Evolutionary conservation across 1,284 basidiomycete species (phyloP).

Genomic region (Tremellales sp.): DNA sequence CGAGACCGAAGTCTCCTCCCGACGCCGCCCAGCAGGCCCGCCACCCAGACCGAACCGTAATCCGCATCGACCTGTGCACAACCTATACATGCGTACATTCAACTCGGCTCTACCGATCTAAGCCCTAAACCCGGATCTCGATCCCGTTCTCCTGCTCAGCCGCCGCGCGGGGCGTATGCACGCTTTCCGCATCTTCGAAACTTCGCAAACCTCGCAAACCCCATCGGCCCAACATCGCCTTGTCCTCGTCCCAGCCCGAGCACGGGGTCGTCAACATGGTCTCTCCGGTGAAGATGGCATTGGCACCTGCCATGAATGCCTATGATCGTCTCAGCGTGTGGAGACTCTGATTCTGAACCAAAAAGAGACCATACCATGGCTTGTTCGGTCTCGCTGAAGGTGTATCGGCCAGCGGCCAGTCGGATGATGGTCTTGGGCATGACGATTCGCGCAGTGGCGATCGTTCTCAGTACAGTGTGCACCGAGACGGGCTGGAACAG

Average conservation of each 20-base stretch:
- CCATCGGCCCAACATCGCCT: constrained; percentile 89
- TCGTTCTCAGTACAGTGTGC: constrained; percentile 84
- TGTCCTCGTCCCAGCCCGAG: constrained; percentile 92
- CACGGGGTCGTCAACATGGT: constrained; percentile 96
- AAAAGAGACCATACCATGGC: constrained; percentile 77
- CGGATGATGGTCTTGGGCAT: constrained; percentile 91
- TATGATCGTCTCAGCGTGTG: constrained; percentile 5
- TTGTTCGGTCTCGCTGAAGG: constrained; percentile 85
- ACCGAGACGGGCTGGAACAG: constrained; percentile 65
- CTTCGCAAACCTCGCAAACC: constrained; percentile 86
- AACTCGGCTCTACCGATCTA: too few relatives aligned
- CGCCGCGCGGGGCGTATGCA: constrained; percentile 4
- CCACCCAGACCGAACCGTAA: background rate
- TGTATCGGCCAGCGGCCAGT: constrained; percentile 89
- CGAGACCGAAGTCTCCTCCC: background rate
- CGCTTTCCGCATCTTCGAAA: constrained; percentile 57
- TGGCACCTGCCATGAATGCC: constrained; percentile 94
- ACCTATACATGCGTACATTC: background rate
- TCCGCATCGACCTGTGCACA: background rate
- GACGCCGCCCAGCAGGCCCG: background rate
- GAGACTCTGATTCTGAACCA: background rate
- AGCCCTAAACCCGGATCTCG: too few relatives aligned
- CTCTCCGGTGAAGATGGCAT: constrained; percentile 97
- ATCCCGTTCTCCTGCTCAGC: background rate
- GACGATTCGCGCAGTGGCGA: constrained; percentile 89